These are phyloP conservation scores for Phylloporus arenicola DNA, from an alignment of 768 basidiomycete genomes.

Conservation along the genomic window DNA sequence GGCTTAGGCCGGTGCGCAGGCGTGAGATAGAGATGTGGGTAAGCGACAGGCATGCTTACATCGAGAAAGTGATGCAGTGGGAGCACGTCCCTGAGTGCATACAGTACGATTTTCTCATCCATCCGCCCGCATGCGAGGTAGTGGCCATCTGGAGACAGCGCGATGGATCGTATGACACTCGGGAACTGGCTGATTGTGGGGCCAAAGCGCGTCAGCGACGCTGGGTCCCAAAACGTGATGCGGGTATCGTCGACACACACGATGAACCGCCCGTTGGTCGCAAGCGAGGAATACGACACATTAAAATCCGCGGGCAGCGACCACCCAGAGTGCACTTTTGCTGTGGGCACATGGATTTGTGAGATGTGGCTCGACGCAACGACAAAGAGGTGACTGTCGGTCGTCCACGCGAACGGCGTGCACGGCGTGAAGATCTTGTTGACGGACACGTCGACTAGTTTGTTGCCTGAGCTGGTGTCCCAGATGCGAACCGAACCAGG, in stretches of 20 bases:
- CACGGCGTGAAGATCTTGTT: slow-evolving; percentile 4
- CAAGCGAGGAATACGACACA: slow-evolving; percentile 1
- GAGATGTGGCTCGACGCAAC: slow-evolving; percentile 1
- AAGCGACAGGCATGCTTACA: neutral
- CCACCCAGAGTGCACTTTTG: slow-evolving; percentile 1
- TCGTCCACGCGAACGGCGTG: slow-evolving; percentile 1
- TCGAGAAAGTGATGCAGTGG: neutral
- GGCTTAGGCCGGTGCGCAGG: neutral
- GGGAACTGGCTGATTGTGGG: neutral
- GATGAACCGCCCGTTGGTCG: neutral
- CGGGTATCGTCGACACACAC: neutral
- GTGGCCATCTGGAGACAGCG: neutral
- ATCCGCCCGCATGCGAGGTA: neutral
- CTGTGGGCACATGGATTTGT: slow-evolving; percentile 1
- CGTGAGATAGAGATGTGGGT: neutral
- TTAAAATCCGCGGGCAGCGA: neutral
- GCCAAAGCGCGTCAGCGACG: neutral
- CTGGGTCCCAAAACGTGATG: neutral
- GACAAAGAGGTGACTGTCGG: slow-evolving; percentile 1
- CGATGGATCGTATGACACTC: neutral
- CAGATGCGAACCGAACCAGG: slow-evolving; percentile 1
- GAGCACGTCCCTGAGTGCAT: slow-evolving; percentile 1
- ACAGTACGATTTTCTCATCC: neutral
- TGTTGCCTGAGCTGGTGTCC: slow-evolving; percentile 2
- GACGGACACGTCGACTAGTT: slow-evolving; percentile 2